Evolutionary conservation across 805 yeast genomes (phyloP).

Genomic region (Candida fluviatilis): DNA sequence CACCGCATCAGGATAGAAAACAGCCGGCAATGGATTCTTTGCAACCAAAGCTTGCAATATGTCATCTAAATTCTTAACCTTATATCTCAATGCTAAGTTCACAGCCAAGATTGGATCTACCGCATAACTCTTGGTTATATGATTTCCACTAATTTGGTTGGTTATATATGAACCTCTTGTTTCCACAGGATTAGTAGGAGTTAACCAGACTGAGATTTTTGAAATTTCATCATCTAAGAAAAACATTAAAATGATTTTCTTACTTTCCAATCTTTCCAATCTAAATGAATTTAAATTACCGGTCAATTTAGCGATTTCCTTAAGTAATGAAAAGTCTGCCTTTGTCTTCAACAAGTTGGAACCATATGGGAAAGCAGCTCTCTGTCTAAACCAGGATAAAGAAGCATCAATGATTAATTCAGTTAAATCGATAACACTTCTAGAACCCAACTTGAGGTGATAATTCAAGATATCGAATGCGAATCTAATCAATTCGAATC

Average conservation of each 20-base stretch:
- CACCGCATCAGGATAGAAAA: slow-evolving; percentile 55
- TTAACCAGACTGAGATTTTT: slow-evolving; percentile 70
- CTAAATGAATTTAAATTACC: slow-evolving; percentile 17
- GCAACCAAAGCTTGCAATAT: slow-evolving; percentile 43
- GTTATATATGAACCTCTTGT: slow-evolving; percentile 33
- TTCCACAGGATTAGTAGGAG: slow-evolving; percentile 29
- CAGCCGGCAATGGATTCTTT: slow-evolving; percentile 56
- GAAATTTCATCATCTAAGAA: slow-evolving; percentile 76
- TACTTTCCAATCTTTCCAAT: slow-evolving; percentile 34
- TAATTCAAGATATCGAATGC: slow-evolving; percentile 60
- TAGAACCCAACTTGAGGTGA: slow-evolving; percentile 48
- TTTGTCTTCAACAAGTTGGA: slow-evolving; percentile 68
- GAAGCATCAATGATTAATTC: slow-evolving; percentile 58
- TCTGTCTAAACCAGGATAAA: slow-evolving; percentile 71
- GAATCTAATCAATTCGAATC: slow-evolving; percentile 72
- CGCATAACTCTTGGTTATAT: slow-evolving; percentile 55
- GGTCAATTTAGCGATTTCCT: slow-evolving; percentile 42
- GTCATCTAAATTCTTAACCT: slow-evolving; percentile 36
- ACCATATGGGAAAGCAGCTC: slow-evolving; percentile 76
- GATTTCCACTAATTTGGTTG: slow-evolving; percentile 30
- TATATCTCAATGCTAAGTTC: slow-evolving; percentile 60
- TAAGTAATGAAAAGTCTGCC: slow-evolving; percentile 60
- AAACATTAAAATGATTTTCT: slow-evolving; percentile 51
- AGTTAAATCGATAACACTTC: slow-evolving; percentile 43
- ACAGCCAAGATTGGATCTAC: slow-evolving; percentile 73